Percentiles rank a stretch among this genome's conserved stretches.
phyloP scores from a whole-genome alignment of 768 basidiomycete species.

The Clitopilus hobsonii region DNA sequence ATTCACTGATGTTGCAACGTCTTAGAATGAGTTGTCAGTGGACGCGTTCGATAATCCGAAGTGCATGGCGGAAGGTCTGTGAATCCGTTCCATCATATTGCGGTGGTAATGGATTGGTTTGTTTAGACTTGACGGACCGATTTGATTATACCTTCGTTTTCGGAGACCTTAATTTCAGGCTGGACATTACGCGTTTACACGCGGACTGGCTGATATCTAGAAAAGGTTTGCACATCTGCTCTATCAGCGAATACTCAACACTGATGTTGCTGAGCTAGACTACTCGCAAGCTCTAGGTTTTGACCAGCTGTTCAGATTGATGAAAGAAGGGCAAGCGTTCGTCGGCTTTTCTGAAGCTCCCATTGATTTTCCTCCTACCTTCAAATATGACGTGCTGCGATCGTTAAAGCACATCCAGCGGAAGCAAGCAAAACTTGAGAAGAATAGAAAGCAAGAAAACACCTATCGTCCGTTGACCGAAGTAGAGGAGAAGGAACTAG shows the following conservation, averaged over 20 bases:
- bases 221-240: constrained; percentile 49
- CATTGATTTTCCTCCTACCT: constrained; percentile 89
- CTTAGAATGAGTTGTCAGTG: constrained; percentile 67
- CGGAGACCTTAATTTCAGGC: constrained; percentile 89
- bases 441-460: constrained; percentile 27
- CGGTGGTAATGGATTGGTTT: no score
- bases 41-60: constrained; percentile 78
- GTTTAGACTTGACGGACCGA: constrained; percentile 72
- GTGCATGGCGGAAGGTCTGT: constrained; percentile 57
- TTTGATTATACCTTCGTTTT: constrained; percentile 89
- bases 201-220: constrained; percentile 91
- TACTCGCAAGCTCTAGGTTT: constrained; percentile 85
- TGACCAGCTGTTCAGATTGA: constrained; percentile 80
- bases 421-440: constrained; percentile 28
- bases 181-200: constrained; percentile 85
- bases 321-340: constrained; percentile 66
- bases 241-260: neutral
- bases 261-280: constrained; percentile 36
- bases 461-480: constrained; percentile 26
- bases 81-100: neutral
- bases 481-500: constrained; percentile 31
- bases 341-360: constrained; percentile 74
- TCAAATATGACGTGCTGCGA: constrained; percentile 83
- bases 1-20: neutral
- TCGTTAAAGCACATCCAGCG: constrained; percentile 48